Conservation (phyloP, 345 rosid genomes). For the Dovyalis caffra region DNA sequence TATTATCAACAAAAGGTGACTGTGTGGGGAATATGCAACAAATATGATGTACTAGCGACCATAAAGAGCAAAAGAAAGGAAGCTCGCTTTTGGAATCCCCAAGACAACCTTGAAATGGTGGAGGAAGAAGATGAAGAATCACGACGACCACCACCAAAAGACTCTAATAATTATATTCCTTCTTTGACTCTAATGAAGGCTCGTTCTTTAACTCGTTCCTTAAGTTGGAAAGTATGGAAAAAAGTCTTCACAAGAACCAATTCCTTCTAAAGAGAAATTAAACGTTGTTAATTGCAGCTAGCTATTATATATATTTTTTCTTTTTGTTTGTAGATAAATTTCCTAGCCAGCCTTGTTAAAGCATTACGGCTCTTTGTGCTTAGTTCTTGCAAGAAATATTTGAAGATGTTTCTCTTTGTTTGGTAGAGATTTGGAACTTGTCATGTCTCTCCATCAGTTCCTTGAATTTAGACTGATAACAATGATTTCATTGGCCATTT, state of each 20-base stretch:
- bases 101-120: conserved; percentile 36
- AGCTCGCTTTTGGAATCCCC: conserved; percentile 69
- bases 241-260: conserved; percentile 60
- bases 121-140: conserved; percentile 22
- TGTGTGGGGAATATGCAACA: conserved; percentile 94
- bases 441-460: neutral
- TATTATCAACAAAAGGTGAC: conserved; percentile 69
- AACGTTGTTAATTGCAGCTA: too few species aligned
- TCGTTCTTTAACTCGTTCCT: conserved; percentile 56
- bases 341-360: neutral
- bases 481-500: too few species aligned
- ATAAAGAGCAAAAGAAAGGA: conserved; percentile 72
- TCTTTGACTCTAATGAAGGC: conserved; percentile 41
- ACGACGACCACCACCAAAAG: conserved; percentile 15
- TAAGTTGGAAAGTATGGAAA: conserved; percentile 58
- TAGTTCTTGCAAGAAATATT: neutral
- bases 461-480: neutral
- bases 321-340: neutral
- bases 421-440: neutral
- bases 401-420: neutral
- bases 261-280: conserved; percentile 37
- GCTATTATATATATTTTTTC: too few species aligned
- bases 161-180: conserved; percentile 14
- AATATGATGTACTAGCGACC: conserved; percentile 54
- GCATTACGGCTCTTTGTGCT: neutral